Base-by-base conservation (phyloP, 495 filamentous ascomycete species). In the Trichoderma reesei region DNA sequence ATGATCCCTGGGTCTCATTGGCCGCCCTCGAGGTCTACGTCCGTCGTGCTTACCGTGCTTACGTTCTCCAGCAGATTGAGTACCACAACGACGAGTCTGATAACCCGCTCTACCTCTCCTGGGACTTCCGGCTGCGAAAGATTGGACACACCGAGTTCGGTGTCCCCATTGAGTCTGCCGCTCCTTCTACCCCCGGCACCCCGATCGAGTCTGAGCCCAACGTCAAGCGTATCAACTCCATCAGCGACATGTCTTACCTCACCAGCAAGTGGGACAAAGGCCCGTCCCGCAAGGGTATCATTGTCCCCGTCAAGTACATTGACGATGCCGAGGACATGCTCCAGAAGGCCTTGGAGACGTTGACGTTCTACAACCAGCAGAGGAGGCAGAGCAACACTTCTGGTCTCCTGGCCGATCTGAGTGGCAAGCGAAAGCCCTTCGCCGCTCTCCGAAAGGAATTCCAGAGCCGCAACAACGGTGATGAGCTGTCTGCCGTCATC, bases 1-100 rank as follows among this genome's bases (percentile, higher is more conserved):
- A 88, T 61, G 94, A 98, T 72, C 89, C 90, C 13, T 98, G 92
- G 92, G 94, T 98, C 46, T 91, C 92, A 1, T 78, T 96, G 64
- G 94, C 94, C 61, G 90, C 95, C 51, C 82, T 98, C 36, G 95
- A 98, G 71, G 92, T 97, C 39, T 98, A 98, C 72, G 86, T 95
- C 65, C 94, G 94, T 66, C 91, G 94, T 64, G 94, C 94, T 10
- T 98, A 98, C 77, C 89, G 93, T 80, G 94, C 94, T 2, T 98
- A 98, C 72, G 84, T 87, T 64, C 76, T 98, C 37, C 90, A 96
- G 82, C 81, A 83, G 62, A 86, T 98, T 64, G 83, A 96, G 61
- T 98, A 98, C 77, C 87, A 91, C 71, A 84, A 84, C 60, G 79
- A 86, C 38, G 83, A 91, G 62, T 74, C 75, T 3, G 94, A 98